These are phyloP conservation scores for Lepidium didymum DNA, from an alignment of 345 rosid species.

Conservation along the genomic window DNA sequence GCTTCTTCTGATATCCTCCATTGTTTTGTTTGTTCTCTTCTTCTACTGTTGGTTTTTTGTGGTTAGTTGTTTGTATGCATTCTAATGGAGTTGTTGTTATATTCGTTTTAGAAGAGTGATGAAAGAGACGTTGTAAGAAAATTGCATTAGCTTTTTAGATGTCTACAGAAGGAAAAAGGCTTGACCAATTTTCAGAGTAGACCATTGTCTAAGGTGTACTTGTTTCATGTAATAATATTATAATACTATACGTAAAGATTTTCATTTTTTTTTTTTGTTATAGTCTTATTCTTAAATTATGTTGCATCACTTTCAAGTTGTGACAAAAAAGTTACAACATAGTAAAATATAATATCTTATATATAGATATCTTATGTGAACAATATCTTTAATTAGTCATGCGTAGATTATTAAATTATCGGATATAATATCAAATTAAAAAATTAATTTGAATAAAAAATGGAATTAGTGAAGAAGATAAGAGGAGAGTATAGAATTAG, in stretches of 20 bases:
- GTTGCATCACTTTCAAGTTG: slow-evolving; percentile 1
- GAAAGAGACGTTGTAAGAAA: slow-evolving; percentile 10
- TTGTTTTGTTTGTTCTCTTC: not conserved
- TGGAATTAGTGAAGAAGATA: slow-evolving; percentile 10
- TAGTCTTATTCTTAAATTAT: not conserved
- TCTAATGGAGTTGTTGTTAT: not conserved
- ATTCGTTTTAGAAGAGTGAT: not conserved
- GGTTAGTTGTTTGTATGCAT: slow-evolving; percentile 8
- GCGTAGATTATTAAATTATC: not conserved
- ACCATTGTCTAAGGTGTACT: slow-evolving; percentile 20
- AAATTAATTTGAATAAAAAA: not conserved
- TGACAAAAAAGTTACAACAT: too few relatives aligned
- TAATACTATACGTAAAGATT: not conserved
- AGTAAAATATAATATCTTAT: too few relatives aligned
- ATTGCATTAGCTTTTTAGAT: slow-evolving; percentile 15
- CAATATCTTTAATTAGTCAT: not conserved
- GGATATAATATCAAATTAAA: not conserved
- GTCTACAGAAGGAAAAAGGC: slow-evolving; percentile 24
- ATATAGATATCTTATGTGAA: not conserved
- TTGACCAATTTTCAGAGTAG: slow-evolving; percentile 25
- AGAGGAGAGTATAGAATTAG: slow-evolving; percentile 1
- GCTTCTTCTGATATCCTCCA: slow-evolving; percentile 18
- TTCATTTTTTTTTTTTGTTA: not conserved
- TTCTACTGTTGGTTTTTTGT: slow-evolving; percentile 3
- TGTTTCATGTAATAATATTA: slow-evolving; percentile 13